Percentiles rank a stretch among this genome's conserved stretches.
These are phyloP conservation scores for Mucor lusitanicus DNA, from an alignment of 371 early-diverging fungal species.

Conservation along the genomic window DNA sequence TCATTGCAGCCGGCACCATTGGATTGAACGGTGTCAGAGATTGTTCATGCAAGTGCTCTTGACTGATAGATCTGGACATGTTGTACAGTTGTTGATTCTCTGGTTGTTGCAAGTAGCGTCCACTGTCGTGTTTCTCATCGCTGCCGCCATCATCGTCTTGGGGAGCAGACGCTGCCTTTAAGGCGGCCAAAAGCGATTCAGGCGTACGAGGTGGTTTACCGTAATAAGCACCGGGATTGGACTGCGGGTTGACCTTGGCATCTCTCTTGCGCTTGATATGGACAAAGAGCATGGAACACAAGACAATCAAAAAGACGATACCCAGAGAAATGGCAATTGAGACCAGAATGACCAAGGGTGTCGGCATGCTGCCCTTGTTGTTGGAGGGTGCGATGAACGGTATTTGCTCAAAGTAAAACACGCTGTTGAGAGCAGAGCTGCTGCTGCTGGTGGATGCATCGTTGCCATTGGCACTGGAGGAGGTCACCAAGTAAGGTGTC, in stretches of 20 bases:
- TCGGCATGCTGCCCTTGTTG: constrained; percentile 40
- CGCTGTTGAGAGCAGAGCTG: constrained; percentile 32
- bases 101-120: constrained; percentile 11
- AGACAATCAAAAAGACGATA: constrained; percentile 69
- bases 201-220: constrained; percentile 50
- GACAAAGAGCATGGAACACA: constrained; percentile 51
- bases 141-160: not conserved
- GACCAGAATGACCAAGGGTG: constrained; percentile 67
- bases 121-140: not conserved
- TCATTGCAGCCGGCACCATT: not conserved
- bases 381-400: not conserved
- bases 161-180: constrained; percentile 13
- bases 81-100: constrained; percentile 19
- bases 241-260: constrained; percentile 29
- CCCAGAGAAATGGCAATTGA: constrained; percentile 70
- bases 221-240: constrained; percentile 38
- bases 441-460: too few species aligned
- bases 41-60: constrained; percentile 18
- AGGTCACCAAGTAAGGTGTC: constrained; percentile 66
- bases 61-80: constrained; percentile 21
- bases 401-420: constrained; percentile 47
- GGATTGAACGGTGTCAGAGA: not conserved
- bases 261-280: constrained; percentile 39
- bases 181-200: constrained; percentile 38
- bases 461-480: constrained; percentile 51